Base-by-base conservation (phyloP, 495 filamentous ascomycete species). In the Acidomyces sp. region DNA sequence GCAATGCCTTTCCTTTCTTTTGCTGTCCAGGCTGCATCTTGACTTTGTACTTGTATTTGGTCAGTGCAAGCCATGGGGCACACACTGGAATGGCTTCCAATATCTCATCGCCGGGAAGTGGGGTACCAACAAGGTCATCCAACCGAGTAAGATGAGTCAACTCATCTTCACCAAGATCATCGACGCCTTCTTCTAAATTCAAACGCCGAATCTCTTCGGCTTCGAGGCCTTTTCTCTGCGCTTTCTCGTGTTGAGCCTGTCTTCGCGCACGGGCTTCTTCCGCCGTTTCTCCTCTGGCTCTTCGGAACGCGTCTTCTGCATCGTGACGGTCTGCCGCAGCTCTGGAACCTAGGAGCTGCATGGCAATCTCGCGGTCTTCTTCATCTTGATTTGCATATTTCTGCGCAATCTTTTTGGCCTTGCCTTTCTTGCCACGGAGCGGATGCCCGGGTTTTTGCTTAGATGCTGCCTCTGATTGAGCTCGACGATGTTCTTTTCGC, bases 341-440 rank as follows among this genome's bases (percentile, higher is more conserved):
- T 38, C 75, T 65, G 10, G 81, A 77, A 28, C 90, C 90, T 9
- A 94, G 75, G 12, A 95, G 67, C 12, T 73, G 71, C 55, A 94
- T 76, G 39, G 86, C 85, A 1, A 87, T 68, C 24, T 70, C 74
- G 28, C 86, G 82, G 48, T 97, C 90, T 54, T 90, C 86, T 13
- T 92, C 86, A 53, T 94, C 86, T 68, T 97, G 90, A 52, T 92
- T 69, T 23, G 84, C 85, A 59, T 97, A 97, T 62, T 95, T 96
- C 33, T 71, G 62, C 19, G 85, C 84, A 0, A 82, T 73, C 54
- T 92, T 93, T 65, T 90, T 93, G 32, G 75, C 73, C 55, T 94
- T 97, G 31, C 67, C 70, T 41, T 72, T 76, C 60, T 93, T 88
- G 26, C 86, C 90, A 19, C 88, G 83, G 27, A 80, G 50, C 6